Percentiles rank a stretch among this genome's conserved stretches.
phyloP scores from a whole-genome alignment of 164 flowering plant genomes.

The Chimonanthus salicifolius region DNA sequence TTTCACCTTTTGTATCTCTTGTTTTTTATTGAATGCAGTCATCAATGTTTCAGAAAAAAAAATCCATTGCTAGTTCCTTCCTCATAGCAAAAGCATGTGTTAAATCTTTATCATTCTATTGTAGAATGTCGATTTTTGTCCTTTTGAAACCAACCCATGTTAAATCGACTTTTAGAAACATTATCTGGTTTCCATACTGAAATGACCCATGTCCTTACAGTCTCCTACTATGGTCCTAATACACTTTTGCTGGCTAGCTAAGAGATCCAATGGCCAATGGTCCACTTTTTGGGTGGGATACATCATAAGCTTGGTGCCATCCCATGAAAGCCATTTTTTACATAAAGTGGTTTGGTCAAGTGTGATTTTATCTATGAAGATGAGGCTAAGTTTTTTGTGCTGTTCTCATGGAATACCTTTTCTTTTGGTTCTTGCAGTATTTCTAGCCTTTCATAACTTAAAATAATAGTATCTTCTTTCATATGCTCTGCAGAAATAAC shows the following conservation, averaged over 20 bases:
- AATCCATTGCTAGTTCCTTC: no score
- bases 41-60: no score
- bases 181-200: background rate
- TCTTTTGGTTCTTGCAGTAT: background rate
- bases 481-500: conserved; percentile 22
- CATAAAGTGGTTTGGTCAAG: background rate
- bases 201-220: background rate
- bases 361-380: background rate
- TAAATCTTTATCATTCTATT: background rate
- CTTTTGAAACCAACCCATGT: background rate
- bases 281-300: background rate
- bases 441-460: background rate
- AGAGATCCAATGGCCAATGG: background rate
- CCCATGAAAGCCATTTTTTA: background rate
- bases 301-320: background rate
- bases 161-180: background rate
- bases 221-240: no score
- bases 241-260: background rate
- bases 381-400: background rate
- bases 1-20: no score
- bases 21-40: no score
- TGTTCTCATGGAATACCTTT: no score
- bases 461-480: background rate
- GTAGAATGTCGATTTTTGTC: background rate
- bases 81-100: background rate